These are phyloP conservation scores for Leucocoprinus birnbaumii DNA, from an alignment of 768 basidiomycete species.

Conservation along the genomic window DNA sequence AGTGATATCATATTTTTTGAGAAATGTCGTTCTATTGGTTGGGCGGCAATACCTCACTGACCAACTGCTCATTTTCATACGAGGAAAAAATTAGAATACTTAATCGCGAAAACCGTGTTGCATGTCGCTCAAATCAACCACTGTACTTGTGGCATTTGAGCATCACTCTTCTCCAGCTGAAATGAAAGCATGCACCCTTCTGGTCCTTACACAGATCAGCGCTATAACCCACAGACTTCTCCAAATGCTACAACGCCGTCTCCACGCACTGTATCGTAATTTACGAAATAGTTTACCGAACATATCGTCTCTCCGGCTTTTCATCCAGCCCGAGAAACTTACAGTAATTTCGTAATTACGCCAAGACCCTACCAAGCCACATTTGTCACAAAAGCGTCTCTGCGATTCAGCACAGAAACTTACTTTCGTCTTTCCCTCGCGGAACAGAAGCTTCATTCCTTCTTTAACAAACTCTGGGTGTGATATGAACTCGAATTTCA, in stretches of 20 bases:
- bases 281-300: background rate
- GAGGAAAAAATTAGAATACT: too few relatives aligned
- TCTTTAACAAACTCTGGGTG: constrained; percentile 90
- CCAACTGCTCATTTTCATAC: too few relatives aligned
- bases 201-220: background rate
- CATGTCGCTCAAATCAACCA: too few relatives aligned
- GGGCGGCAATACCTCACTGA: too few relatives aligned
- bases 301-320: background rate
- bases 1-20: too few relatives aligned
- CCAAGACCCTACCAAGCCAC: constrained; percentile 58
- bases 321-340: background rate
- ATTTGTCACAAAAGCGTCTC: background rate
- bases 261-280: background rate
- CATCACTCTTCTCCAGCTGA: background rate
- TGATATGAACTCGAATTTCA: constrained; percentile 93
- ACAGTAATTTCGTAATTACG: constrained; percentile 64
- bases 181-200: background rate
- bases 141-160: background rate
- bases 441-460: constrained; percentile 90
- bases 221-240: constrained; percentile 1
- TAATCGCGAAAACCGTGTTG: too few relatives aligned
- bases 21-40: too few relatives aligned
- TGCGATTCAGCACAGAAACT: constrained; percentile 14
- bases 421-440: constrained; percentile 96
- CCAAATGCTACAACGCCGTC: background rate